Base-by-base conservation (phyloP, 306 rosid species). In the Psophocarpus tetragonolobus region DNA sequence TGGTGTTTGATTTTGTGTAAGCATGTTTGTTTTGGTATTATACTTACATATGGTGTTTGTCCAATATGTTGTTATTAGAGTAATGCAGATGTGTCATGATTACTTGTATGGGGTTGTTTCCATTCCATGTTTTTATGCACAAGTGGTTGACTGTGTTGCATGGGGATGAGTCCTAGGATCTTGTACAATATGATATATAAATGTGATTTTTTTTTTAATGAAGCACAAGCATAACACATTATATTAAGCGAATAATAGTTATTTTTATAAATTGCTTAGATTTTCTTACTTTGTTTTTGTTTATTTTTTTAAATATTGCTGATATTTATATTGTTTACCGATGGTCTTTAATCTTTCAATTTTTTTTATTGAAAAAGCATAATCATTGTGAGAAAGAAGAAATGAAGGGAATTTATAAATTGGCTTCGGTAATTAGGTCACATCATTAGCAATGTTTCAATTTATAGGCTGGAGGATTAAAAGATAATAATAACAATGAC, bases 41-140 rank as follows among this genome's bases (percentile, higher is more conserved):
- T 51, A 44, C 21, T 41, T 58, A 62, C 56, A 3, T 42, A 32
- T 24, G 36, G 42, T 75, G 75, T 23, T 26, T 29, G 8, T 79
- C 65, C 17, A 64, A 57, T 78, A 51, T 74, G 23, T 48, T 45
- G 41, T 23, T 74, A 38, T 67, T 64, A 48, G 12, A 73, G 63
- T 63, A 38, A 80, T 71, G 47, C 73, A 41, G 51, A 66, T 76
- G 29, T 42, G 8, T 76, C 8, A 47, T 50, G 30, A 50, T 78
- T 68, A 60, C 53, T 38, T 79, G 54, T 18, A 10, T 74, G 23
- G 54, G 67, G 53, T 68, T 70, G 44, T 70, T 77, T 39, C 63
- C 15, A 26, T 33, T 78, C 30, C 8, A 50, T 80, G 29, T 6
- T 26, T 57, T 68, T 47, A 36, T 81, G 50, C 36, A 57, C 4